phyloP scores from a whole-genome alignment of 495 filamentous ascomycete species.

The Chaetomium fimeti region DNA sequence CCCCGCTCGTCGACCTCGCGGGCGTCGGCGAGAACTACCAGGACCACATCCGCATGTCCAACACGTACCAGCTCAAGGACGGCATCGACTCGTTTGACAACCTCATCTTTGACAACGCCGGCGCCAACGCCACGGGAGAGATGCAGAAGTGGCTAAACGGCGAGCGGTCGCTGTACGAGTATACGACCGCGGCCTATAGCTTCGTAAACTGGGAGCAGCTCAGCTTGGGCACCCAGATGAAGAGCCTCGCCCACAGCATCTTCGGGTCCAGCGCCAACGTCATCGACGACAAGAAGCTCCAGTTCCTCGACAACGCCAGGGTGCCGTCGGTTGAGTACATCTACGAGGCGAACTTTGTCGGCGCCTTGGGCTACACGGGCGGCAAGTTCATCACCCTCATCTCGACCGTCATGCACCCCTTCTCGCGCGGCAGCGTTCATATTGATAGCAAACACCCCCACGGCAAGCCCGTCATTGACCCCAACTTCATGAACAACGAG shows the following conservation, averaged over 20 bases:
- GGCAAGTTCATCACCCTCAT: constrained; percentile 34
- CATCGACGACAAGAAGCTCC: constrained; percentile 23
- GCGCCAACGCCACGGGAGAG: constrained; percentile 13
- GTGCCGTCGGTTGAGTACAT: constrained; percentile 36
- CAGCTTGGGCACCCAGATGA: constrained; percentile 8
- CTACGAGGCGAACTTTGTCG: constrained; percentile 28
- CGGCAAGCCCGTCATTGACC: constrained; percentile 44
- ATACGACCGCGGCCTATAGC: constrained; percentile 25
- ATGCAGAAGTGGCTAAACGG: constrained; percentile 20
- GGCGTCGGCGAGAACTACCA: constrained; percentile 59
- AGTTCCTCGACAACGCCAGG: constrained; percentile 21
- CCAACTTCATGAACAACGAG: constrained; percentile 44
- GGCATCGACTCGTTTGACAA: constrained; percentile 25
- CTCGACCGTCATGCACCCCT: constrained; percentile 41
- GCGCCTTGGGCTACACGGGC: constrained; percentile 26
- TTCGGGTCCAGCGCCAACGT: constrained; percentile 3
- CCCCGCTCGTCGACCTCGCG: constrained; percentile 44
- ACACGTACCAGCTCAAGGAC: constrained; percentile 11
- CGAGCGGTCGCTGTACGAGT: constrained; percentile 37
- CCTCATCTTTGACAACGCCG: constrained; percentile 9
- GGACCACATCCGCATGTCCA: constrained; percentile 42
- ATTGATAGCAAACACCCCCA: constrained; percentile 40
- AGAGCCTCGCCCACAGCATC: constrained; percentile 19
- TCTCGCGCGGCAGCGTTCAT: constrained; percentile 46
- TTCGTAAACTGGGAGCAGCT: constrained; percentile 29